phyloP scores from a whole-genome alignment of 225 moss, liverwort and hornwort species.

The Lunularia cruciata region DNA sequence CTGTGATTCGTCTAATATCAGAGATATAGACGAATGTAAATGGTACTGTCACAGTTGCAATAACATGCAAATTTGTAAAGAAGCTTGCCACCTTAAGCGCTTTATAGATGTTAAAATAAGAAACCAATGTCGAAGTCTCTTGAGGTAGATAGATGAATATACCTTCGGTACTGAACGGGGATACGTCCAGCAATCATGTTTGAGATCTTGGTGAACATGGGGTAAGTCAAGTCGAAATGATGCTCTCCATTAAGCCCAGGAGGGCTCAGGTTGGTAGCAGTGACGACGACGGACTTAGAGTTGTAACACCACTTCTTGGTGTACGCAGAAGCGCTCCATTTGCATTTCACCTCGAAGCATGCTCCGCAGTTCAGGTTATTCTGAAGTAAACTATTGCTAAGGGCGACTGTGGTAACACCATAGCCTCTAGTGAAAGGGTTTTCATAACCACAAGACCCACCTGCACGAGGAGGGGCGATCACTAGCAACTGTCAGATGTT shows the following conservation, averaged over 20 bases:
- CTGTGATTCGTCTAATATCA: no score
- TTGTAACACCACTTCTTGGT: conserved; percentile 40
- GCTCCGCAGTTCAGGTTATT: conserved; percentile 40
- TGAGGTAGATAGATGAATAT: not conserved
- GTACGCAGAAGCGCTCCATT: conserved; percentile 23
- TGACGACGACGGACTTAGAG: conserved; percentile 26
- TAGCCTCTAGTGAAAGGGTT: conserved; percentile 37
- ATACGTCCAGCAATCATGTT: conserved; percentile 36
- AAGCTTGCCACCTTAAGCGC: no score
- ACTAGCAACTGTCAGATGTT: not conserved
- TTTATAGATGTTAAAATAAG: no score
- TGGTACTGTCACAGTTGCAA: no score
- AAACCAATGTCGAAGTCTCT: no score
- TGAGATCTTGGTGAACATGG: conserved; percentile 39
- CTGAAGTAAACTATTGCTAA: conserved; percentile 34
- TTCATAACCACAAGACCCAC: conserved; percentile 37
- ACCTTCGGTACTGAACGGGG: conserved; percentile 40
- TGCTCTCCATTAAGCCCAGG: conserved; percentile 33
- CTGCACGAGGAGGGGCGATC: not conserved
- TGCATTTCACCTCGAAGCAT: conserved; percentile 40
- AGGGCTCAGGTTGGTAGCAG: conserved; percentile 48
- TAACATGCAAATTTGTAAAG: no score
- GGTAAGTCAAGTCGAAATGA: conserved; percentile 48
- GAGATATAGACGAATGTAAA: no score
- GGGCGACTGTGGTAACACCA: conserved; percentile 35